Evolutionary conservation across 495 filamentous ascomycete species (phyloP).

Genomic region (Aspergillus wentii): DNA sequence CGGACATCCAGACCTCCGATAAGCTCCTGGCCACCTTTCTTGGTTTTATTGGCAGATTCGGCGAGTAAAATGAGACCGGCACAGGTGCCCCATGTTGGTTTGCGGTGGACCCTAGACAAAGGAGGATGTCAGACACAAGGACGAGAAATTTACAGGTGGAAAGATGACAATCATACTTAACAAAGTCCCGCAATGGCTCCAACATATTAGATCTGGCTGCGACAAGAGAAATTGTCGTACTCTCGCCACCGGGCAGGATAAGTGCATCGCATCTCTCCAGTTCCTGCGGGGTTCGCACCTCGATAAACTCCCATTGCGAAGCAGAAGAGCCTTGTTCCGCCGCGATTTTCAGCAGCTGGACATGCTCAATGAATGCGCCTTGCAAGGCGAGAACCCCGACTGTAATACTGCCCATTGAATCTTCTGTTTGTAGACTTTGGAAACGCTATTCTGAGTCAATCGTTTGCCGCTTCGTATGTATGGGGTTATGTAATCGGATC

Average conservation of each 20-base stretch:
- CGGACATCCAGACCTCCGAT: constrained; percentile 89
- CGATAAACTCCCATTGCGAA: constrained; percentile 57
- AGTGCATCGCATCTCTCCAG: constrained; percentile 73
- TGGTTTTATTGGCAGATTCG: constrained; percentile 82
- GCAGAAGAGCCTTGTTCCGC: constrained; percentile 23
- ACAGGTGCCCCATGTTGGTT: constrained; percentile 94
- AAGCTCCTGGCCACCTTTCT: constrained; percentile 87
- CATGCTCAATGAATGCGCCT: constrained; percentile 88
- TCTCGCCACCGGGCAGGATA: constrained; percentile 90
- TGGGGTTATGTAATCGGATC: constrained; percentile 6
- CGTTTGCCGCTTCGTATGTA: neutral
- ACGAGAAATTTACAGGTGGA: neutral
- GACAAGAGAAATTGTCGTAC: constrained; percentile 87
- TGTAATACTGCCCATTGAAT: constrained; percentile 45
- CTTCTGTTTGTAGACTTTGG: neutral
- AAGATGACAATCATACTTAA: constrained; percentile 62
- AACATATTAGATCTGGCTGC: constrained; percentile 74
- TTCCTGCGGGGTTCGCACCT: constrained; percentile 73
- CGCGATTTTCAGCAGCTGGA: constrained; percentile 70
- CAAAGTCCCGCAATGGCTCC: constrained; percentile 84
- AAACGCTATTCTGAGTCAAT: constrained; percentile 4
- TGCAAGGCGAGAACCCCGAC: constrained; percentile 89
- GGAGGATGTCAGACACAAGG: constrained; percentile 15
- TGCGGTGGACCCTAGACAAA: constrained; percentile 45
- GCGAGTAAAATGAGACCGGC: constrained; percentile 90